Base-by-base conservation (phyloP, 192 early-diverging fungal species). In the Rhizoclosmatium sp. region DNA sequence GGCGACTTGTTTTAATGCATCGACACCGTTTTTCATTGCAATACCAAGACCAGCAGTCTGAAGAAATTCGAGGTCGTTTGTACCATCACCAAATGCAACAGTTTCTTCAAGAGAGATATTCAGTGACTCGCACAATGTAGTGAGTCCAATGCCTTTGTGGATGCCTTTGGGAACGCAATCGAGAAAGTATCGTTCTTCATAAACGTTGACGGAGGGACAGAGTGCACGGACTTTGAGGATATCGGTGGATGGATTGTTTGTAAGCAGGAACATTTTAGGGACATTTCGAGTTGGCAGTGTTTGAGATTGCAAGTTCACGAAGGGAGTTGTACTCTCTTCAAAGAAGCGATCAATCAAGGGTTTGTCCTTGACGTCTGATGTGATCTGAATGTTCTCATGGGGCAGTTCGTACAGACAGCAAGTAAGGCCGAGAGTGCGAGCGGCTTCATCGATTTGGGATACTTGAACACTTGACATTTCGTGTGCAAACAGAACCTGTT, bases 1-100 rank as follows among this genome's bases (percentile, higher is more conserved):
- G 14, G 65, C 65, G 16, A 67, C 65, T n/a, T 42, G 14, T 56
- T 67, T 67, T 2, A 67, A n/a, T 2, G 14, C 65, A 14, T 2
- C 16, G 16, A 19, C n/a, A n/a, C 16, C 65, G 23, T 67, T 67
- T 14, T 14, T 23, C 65, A 67, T 67, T 19, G 65, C 65, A 67
- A 67, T 56, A n/a, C 65, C 65, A 14, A 67, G 41, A 2, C 65
- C 65, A 2, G 65, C 65, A n/a, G 41, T 47, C 49, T 67, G 65
- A 14, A 67, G 49, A 42, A 67, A 47, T 23, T 67, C 65, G n/a
- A 67, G 14, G 23, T 67, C 65, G 2, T 67, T 67, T 14, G 23
- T 59, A 2, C 56, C 56, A 3, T 59, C 56, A n/a, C 56, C 56
- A 59, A 59, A 59, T n/a, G 56, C 56, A 59, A 59, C 56, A 14